Conservation (phyloP, 306 rosid genomes). For the Citrullus colocynthis region DNA sequence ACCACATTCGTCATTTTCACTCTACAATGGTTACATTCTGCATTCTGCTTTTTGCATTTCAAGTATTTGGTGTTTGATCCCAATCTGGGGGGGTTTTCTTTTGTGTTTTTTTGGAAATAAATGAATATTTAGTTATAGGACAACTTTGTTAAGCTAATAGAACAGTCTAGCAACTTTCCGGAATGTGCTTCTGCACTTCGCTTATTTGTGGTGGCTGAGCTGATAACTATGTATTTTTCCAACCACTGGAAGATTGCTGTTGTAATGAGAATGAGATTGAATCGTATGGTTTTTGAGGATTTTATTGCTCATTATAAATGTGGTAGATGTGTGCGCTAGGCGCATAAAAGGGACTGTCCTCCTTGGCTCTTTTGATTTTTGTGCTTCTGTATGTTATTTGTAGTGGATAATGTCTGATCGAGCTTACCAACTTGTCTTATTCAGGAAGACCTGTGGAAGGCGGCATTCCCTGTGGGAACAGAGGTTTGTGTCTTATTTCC, state of each 20-base stretch:
- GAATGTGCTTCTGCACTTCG: not conserved
- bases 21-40: not conserved
- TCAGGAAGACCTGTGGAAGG: slow-evolving; percentile 39
- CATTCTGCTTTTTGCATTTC: not conserved
- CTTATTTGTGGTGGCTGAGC: not conserved
- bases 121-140: not conserved
- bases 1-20: not conserved
- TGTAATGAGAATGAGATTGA: not conserved
- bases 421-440: not conserved
- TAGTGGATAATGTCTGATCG: slow-evolving; percentile 7
- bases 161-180: not conserved
- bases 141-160: not conserved
- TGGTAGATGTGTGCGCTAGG: not conserved
- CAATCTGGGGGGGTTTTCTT: not conserved
- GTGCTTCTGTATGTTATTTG: not conserved
- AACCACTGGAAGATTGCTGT: not conserved
- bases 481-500: slow-evolving; percentile 16
- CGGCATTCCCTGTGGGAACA: slow-evolving; percentile 33
- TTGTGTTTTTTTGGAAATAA: not conserved
- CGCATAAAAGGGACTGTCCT: not conserved
- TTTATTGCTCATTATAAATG: not conserved
- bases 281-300: not conserved
- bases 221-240: not conserved
- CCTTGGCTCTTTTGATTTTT: not conserved
- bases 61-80: not conserved